Conservation (phyloP, 352 stramenopile genomes). For the Peronospora belbahrii region DNA sequence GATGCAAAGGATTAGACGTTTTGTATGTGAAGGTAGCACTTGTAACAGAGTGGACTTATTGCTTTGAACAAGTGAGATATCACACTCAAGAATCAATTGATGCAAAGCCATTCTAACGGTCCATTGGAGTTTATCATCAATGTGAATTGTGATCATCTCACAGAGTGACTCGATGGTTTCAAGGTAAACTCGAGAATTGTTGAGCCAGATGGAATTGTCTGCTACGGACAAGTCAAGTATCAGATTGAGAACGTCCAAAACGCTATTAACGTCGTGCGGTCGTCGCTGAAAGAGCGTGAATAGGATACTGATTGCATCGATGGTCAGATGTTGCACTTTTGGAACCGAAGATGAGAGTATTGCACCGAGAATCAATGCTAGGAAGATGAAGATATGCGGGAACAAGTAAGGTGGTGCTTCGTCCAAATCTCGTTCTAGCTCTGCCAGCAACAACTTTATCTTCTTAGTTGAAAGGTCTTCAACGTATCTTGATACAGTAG, state of each 20-base stretch:
- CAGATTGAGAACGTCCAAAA: conserved; percentile 17
- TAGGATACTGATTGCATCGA: conserved; percentile 9
- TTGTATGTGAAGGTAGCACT: conserved; percentile 11
- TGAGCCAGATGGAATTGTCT: conserved; percentile 13
- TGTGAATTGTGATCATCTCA: conserved; percentile 20
- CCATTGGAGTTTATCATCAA: conserved; percentile 23
- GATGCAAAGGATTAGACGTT: conserved; percentile 15
- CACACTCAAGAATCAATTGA: conserved; percentile 43
- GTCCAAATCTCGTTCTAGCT: conserved; percentile 28
- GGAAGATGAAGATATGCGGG: conserved; percentile 20
- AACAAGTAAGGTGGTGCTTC: conserved; percentile 22
- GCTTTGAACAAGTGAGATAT: conserved; percentile 11
- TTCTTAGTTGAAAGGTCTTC: conserved; percentile 3
- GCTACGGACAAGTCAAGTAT: conserved; percentile 17
- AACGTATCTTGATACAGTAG: conserved; percentile 3
- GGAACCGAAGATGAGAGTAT: not conserved
- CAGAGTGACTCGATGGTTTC: conserved; percentile 19
- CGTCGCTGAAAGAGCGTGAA: conserved; percentile 23
- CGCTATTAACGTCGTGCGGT: conserved; percentile 19
- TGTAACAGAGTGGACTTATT: conserved; percentile 3
- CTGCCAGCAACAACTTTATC: conserved; percentile 15
- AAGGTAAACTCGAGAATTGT: conserved; percentile 13
- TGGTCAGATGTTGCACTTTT: conserved; percentile 3
- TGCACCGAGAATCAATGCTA: conserved; percentile 7
- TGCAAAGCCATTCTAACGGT: conserved; percentile 26